These are phyloP conservation scores for Heritiera fomes DNA, from an alignment of 345 rosid species.

Conservation along the genomic window DNA sequence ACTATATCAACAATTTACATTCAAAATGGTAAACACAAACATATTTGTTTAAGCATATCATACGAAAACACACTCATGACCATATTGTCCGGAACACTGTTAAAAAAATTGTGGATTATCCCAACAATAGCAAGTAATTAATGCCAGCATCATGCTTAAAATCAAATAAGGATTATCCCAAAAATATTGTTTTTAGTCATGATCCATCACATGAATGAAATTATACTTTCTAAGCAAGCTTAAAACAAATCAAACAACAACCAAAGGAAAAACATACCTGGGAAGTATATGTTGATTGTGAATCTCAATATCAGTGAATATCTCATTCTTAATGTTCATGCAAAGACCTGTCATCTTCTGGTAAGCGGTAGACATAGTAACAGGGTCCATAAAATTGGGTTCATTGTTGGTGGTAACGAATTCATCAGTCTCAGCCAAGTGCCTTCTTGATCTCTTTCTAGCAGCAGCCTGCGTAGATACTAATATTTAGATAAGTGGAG, in stretches of 20 bases:
- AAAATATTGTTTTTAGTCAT: neutral
- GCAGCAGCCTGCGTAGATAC: slow-evolving; percentile 66
- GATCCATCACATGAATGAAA: slow-evolving; percentile 16
- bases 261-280: slow-evolving; percentile 47
- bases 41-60: neutral
- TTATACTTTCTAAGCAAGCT: neutral
- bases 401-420: slow-evolving; percentile 63
- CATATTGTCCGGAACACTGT: neutral
- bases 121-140: neutral
- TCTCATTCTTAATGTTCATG: slow-evolving; percentile 76
- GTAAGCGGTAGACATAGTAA: slow-evolving; percentile 79
- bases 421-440: slow-evolving; percentile 89
- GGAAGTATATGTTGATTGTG: slow-evolving; percentile 89
- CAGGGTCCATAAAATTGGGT: slow-evolving; percentile 56
- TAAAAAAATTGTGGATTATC: neutral
- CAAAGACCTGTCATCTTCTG: slow-evolving; percentile 85
- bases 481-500: slow-evolving; percentile 6
- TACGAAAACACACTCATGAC: neutral
- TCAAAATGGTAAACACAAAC: neutral
- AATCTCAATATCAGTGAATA: slow-evolving; percentile 85
- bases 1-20: neutral
- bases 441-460: slow-evolving; percentile 84
- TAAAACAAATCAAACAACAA: slow-evolving; percentile 1
- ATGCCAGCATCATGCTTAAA: neutral
- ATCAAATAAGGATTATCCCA: neutral